These are phyloP conservation scores for Stropharia rugosoannulata DNA, from an alignment of 768 basidiomycete species.

Conservation along the genomic window DNA sequence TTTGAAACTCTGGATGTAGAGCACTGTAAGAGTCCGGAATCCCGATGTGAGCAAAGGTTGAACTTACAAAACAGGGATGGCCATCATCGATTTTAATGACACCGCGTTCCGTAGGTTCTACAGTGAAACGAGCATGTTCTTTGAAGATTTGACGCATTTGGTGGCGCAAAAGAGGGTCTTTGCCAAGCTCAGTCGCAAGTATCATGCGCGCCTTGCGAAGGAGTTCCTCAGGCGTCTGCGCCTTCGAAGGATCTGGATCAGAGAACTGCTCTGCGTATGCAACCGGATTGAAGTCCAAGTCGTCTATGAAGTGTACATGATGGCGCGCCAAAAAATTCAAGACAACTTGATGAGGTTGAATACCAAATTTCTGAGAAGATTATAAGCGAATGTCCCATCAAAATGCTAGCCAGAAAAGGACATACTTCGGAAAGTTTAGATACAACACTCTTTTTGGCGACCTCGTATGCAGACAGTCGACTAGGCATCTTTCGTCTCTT, in stretches of 20 bases:
- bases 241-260: slow-evolving; percentile 61
- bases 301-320: slow-evolving; percentile 70
- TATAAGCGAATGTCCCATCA: neutral
- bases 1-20: slow-evolving; percentile 78
- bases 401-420: neutral
- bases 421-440: slow-evolving; percentile 79
- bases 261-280: slow-evolving; percentile 86
- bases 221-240: slow-evolving; percentile 62
- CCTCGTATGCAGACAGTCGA: slow-evolving; percentile 80
- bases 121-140: slow-evolving; percentile 70
- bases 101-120: slow-evolving; percentile 88
- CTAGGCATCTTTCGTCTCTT: slow-evolving; percentile 82
- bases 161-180: slow-evolving; percentile 85
- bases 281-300: slow-evolving; percentile 77
- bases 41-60: neutral
- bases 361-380: slow-evolving; percentile 71
- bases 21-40: neutral
- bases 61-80: slow-evolving; percentile 68
- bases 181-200: slow-evolving; percentile 86
- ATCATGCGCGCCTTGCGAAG: slow-evolving; percentile 79
- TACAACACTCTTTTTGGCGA: slow-evolving; percentile 77
- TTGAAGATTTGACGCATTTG: slow-evolving; percentile 76
- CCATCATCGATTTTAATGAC: slow-evolving; percentile 72
- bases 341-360: slow-evolving; percentile 81
- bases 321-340: slow-evolving; percentile 69